Base-by-base conservation (phyloP, 75 land plant species). In the Selaginella tamariscina region DNA sequence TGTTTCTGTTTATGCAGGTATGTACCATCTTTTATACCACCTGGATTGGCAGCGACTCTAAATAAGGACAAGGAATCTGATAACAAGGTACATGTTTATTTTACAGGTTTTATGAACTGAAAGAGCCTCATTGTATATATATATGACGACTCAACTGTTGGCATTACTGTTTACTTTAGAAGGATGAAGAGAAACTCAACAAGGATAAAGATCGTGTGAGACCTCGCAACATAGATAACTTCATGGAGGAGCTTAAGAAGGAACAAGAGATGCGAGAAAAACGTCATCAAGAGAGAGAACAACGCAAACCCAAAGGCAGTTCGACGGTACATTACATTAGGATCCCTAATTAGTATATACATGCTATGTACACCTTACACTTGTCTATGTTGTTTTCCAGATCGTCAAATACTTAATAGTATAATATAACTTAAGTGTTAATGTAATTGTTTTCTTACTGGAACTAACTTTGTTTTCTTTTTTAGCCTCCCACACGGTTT, bases 21-120 rank as follows among this genome's bases (percentile, higher is more conserved):
- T 75, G 87, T 93, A 32, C 98, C 98, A 66, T 93, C 98, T 31
- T 93, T 93, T 67, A 74, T 93, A 24, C 98, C 98, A 67, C 95
- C 95, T 75, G 80, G 87, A 32, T 72, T 87, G 79, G 83, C 91
- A 72, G 74, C 86, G 33, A 55, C 65, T 54, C 65, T 67, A 9
- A 80, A 65, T 68, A 84, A 83, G 76, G 90, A 74, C 68, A 89
- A 79, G 70, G 98, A 93, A 33, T 66, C 84, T 65, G 98, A 89
- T 2, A 93, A 78, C 68, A 86, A 85, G 91, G 98, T 89, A 31
- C 27, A 59, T 59, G 63, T 59, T 26, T 2, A 59, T 22, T 49
- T 13, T 59, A 59, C 27, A 59, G 27, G 27, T 22, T 59, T 59
- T 59, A 59, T 22, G 63, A 22, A 59, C 63, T 26, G 22, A 59